These are phyloP conservation scores for Chlorella vulgaris DNA, from an alignment of 139 green algal genomes.

Conservation along the genomic window DNA sequence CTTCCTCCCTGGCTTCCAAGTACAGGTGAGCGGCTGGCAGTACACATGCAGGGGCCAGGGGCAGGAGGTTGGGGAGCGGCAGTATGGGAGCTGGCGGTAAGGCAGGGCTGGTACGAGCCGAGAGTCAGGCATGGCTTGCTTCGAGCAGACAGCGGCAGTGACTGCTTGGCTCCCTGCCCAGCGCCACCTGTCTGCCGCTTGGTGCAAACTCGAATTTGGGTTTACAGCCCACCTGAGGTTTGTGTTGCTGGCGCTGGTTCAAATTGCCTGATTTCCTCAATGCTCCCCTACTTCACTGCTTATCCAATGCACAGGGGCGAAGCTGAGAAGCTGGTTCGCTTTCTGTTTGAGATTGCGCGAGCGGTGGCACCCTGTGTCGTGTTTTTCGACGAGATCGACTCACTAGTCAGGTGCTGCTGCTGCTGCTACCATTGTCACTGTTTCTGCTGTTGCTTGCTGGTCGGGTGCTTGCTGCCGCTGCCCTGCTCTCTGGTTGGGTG, in stretches of 20 bases:
- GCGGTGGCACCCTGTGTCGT: constrained; percentile 90
- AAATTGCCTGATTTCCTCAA: too few relatives aligned
- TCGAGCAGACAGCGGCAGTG: not conserved
- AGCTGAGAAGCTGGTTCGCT: constrained; percentile 65
- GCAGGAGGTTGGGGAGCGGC: not conserved
- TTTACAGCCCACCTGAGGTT: too few relatives aligned
- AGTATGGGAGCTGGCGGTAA: not conserved
- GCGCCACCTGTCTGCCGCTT: not conserved
- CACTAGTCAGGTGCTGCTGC: constrained; percentile 57
- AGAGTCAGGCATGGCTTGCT: too few relatives aligned
- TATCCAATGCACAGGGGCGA: constrained; percentile 33
- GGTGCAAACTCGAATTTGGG: too few relatives aligned
- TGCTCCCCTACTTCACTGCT: not conserved
- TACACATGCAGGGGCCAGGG: not conserved
- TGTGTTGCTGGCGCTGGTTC: too few relatives aligned
- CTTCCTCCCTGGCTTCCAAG: constrained; percentile 92
- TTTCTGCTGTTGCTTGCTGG: constrained; percentile 90
- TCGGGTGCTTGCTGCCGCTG: too few relatives aligned
- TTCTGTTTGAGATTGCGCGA: constrained; percentile 93
- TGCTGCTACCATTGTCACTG: constrained; percentile 55
- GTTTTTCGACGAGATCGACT: constrained; percentile 99
- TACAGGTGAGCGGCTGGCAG: constrained; percentile 56
- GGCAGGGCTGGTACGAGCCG: too few relatives aligned
- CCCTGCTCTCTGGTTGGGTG: too few relatives aligned
- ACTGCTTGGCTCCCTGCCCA: not conserved